Evolutionary conservation across 2,329 filamentous ascomycete species (phyloP).

Genomic region (Diaporthe aspalathi): DNA sequence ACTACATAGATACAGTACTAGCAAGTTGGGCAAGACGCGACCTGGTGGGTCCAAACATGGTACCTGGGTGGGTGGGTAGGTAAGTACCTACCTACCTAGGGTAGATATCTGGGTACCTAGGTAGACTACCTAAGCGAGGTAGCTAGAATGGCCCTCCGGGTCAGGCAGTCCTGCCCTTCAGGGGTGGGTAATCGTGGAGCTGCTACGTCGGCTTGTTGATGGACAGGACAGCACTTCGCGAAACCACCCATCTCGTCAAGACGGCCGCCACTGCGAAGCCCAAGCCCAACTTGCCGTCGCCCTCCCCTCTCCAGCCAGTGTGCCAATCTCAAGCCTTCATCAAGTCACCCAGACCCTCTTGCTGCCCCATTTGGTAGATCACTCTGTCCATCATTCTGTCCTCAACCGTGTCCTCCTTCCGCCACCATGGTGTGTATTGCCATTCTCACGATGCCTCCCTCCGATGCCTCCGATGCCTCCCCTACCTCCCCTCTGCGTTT

Average conservation of each 20-base stretch:
- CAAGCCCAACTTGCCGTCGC: not conserved
- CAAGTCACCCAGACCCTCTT: not conserved
- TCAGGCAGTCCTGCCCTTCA: too few species aligned
- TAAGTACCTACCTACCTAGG: slow-evolving; percentile 2
- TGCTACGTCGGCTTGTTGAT: slow-evolving; percentile 26
- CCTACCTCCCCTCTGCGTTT: too few species aligned
- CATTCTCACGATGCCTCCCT: not conserved
- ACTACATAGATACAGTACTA: not conserved
- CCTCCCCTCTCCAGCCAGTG: not conserved
- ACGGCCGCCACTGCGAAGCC: not conserved
- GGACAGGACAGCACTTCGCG: slow-evolving; percentile 25
- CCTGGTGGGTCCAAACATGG: too few species aligned
- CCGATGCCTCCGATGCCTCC: too few species aligned
- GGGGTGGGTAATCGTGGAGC: too few species aligned
- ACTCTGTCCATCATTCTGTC: not conserved
- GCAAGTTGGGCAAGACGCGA: too few species aligned
- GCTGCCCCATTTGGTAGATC: not conserved
- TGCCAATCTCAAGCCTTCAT: not conserved
- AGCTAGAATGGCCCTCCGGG: too few species aligned
- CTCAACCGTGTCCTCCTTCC: slow-evolving; percentile 2
- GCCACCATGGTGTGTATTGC: slow-evolving; percentile 39
- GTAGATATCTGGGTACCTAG: not conserved
- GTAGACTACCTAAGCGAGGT: too few species aligned
- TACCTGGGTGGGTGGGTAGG: not conserved
- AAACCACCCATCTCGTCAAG: not conserved